Evolutionary conservation across 2,329 filamentous ascomycete species (phyloP).

Genomic region (Amylocarpus encephaloides): DNA sequence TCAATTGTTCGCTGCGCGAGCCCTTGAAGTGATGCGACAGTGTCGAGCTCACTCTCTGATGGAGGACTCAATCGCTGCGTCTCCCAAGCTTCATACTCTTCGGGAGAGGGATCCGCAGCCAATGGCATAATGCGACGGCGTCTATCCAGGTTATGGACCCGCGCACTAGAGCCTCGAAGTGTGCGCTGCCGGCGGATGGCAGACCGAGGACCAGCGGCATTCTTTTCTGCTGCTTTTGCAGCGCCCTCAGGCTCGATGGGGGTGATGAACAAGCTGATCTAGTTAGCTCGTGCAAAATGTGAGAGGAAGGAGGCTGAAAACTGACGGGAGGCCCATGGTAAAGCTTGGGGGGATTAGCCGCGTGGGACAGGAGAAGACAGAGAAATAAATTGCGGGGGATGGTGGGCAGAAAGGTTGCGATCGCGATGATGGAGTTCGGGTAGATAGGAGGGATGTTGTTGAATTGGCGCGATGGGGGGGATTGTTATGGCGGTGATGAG

Average conservation of each 20-base stretch:
- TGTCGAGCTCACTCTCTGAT: conserved; percentile 6
- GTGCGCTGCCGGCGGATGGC: conserved; percentile 27
- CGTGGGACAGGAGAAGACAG: too few relatives aligned
- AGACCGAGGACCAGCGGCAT: conserved; percentile 25
- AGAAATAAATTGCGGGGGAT: neutral
- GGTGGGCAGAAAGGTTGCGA: conserved; percentile 13
- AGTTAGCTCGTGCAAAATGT: conserved; percentile 16
- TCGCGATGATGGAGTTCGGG: conserved; percentile 10
- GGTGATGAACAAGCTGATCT: conserved; percentile 28
- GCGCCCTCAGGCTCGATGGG: conserved; percentile 26
- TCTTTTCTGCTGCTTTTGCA: conserved; percentile 26
- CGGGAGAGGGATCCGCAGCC: conserved; percentile 10
- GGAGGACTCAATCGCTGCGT: conserved; percentile 7
- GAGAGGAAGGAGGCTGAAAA: conserved; percentile 12
- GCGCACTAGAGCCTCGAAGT: conserved; percentile 16
- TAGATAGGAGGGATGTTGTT: conserved; percentile 14
- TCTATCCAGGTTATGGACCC: conserved; percentile 16
- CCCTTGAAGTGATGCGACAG: conserved; percentile 7
- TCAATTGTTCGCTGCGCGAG: conserved; percentile 14
- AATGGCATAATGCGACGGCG: conserved; percentile 20
- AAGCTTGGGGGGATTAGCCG: too few relatives aligned
- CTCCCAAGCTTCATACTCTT: conserved; percentile 17
- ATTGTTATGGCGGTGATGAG: conserved; percentile 5
- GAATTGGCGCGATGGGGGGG: conserved; percentile 10
- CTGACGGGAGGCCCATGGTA: conserved; percentile 30